Conservation (phyloP, 225 moss, liverwort and hornwort species). For the Asterella californica region DNA sequence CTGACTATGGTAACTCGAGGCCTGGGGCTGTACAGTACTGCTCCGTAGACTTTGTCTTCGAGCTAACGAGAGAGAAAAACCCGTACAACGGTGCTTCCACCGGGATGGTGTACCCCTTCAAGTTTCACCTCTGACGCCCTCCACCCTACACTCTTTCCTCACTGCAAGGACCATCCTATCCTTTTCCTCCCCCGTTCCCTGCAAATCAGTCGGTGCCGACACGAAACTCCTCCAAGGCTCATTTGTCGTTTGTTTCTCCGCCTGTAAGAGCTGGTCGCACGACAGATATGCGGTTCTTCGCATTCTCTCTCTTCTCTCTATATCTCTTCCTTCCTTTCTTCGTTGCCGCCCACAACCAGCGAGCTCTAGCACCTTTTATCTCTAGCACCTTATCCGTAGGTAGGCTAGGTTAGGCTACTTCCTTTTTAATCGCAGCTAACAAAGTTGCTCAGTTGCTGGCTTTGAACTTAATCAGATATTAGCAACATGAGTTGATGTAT, state of each 20-base stretch:
- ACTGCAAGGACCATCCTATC: neutral
- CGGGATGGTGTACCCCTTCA: neutral
- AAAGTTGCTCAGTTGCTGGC: neutral
- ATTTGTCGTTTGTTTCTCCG: neutral
- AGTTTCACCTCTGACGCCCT: neutral
- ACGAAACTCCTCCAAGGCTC: neutral
- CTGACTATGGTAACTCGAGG: neutral
- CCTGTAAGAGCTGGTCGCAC: neutral
- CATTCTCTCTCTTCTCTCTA: neutral
- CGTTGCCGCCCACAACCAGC: neutral
- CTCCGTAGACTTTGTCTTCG: constrained; percentile 14
- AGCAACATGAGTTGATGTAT: neutral
- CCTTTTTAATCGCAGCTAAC: neutral
- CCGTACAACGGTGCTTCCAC: neutral
- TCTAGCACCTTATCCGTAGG: too few species aligned
- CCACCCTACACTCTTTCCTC: too few species aligned
- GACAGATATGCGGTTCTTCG: neutral
- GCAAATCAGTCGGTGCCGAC: constrained; percentile 18
- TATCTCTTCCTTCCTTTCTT: neutral
- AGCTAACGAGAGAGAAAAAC: neutral
- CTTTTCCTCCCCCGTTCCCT: neutral
- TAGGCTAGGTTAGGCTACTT: neutral
- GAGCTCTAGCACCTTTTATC: neutral
- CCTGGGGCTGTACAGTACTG: neutral
- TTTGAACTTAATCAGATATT: neutral